Evolutionary conservation across 176 grass and related monocot genomes (phyloP), one percentile per base, ranked within the genome.

Genomic region (Bromus sterilis): DNA sequence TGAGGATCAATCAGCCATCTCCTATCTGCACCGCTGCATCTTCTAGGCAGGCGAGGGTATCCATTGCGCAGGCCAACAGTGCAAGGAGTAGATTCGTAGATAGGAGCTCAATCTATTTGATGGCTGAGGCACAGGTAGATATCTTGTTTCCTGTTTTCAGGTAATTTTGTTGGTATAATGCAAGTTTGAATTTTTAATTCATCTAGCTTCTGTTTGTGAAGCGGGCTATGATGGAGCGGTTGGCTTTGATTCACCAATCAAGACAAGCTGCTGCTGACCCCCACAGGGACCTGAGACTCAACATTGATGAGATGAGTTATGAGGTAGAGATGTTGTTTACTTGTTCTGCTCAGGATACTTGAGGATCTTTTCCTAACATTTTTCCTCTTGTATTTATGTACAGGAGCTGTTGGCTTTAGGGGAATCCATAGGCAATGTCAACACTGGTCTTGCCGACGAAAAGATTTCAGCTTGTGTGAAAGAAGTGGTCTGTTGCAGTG

Each of bases 231-330:
- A 86, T 84, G 43, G 20, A 84, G 26, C 87, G 87, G 20, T 65
- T 78, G 12, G 51, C 63, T 24, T 62, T 81, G 24, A 81, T 77
- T 26, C 37, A 84, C 64, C 43, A 81, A 77, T 11, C 90, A 74
- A 83, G 86, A 57, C 76, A 76, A 67, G 78, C 86, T 41, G 86
- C 72, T 81, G 97, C 76, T 83, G 97, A 99, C 67, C 92, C 88
- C 34, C 89, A 96, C 76, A 86, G 87, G 84, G 89, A 81, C 34
- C 78, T 99, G 91, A 91, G 91, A 53, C 56, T 99, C 14, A 93
- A 99, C 82, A 83, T 92, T 78, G 97, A 99, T 37, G 81, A 89
- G 69, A 93, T 99, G 97, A 90, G 89, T 63, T 99, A 99, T 51
- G 97, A 99, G 89, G 97, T 94, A 80, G 59, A 62, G 15, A 24